Conservation (phyloP, 345 rosid species). For the Populus pruinosa region DNA sequence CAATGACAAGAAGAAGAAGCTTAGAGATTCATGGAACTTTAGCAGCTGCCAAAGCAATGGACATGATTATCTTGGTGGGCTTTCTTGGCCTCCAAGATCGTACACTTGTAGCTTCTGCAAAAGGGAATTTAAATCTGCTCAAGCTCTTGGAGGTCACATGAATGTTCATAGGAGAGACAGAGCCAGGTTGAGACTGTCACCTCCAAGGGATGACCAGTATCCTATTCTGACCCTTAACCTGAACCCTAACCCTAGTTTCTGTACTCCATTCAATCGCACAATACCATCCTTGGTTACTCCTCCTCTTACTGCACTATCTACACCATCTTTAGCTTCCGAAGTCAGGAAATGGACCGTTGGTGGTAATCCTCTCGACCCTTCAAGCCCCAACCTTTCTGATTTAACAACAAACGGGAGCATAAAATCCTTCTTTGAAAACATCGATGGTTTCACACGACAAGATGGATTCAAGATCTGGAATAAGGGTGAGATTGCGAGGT, state of each 20-base stretch:
- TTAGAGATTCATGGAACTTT: constrained; percentile 37
- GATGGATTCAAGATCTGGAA: constrained; percentile 35
- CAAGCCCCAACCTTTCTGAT: constrained; percentile 27
- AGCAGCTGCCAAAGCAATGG: constrained; percentile 31
- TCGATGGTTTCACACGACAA: constrained; percentile 14
- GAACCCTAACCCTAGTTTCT: constrained; percentile 63
- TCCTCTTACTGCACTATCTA: constrained; percentile 42
- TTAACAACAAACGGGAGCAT: constrained; percentile 9
- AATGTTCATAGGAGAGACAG: constrained; percentile 93
- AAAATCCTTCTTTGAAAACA: constrained; percentile 17
- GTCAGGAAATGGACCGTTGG: constrained; percentile 23
- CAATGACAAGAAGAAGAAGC: constrained; percentile 28
- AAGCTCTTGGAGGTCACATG: constrained; percentile 85
- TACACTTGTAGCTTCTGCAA: constrained; percentile 93
- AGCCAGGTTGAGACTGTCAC: constrained; percentile 76
- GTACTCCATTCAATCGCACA: constrained; percentile 29
- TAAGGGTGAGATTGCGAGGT: constrained; percentile 40
- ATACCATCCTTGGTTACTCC: constrained; percentile 30
- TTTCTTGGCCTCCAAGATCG: constrained; percentile 96
- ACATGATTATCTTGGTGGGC: constrained; percentile 56
- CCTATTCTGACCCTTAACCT: not conserved
- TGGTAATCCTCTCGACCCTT: constrained; percentile 20
- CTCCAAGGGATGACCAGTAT: constrained; percentile 10
- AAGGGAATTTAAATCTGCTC: constrained; percentile 91
- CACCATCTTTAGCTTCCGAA: constrained; percentile 38